Evolutionary conservation across 345 rosid genomes (phyloP).

Genomic region (sweet orange (Citrus sinensis)): DNA sequence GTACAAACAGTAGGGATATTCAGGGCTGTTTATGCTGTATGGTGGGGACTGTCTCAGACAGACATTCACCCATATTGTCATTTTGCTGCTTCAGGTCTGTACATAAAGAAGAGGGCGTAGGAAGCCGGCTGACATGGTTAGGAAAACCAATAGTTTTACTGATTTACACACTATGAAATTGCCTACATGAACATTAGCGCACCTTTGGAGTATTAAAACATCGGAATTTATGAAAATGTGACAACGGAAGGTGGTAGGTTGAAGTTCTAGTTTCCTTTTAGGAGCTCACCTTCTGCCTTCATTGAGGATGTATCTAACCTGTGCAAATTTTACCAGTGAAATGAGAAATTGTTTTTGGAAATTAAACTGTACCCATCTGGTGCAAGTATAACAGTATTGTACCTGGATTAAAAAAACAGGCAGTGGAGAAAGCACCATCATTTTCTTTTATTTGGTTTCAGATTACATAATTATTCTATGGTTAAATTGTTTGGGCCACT

Average conservation of each 20-base stretch:
- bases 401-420: neutral
- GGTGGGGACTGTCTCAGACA: slow-evolving; percentile 12
- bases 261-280: slow-evolving; percentile 28
- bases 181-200: slow-evolving; percentile 5
- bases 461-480: too few relatives aligned
- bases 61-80: slow-evolving; percentile 13
- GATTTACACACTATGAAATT: slow-evolving; percentile 4
- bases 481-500: too few relatives aligned
- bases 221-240: neutral
- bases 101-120: slow-evolving; percentile 33
- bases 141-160: slow-evolving; percentile 22
- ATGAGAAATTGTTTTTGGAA: slow-evolving; percentile 13
- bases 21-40: neutral
- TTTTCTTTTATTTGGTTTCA: neutral
- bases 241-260: slow-evolving; percentile 21
- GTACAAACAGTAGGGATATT: neutral
- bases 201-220: neutral
- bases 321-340: neutral
- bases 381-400: neutral
- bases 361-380: neutral
- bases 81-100: slow-evolving; percentile 27
- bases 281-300: slow-evolving; percentile 33
- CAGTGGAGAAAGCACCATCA: neutral
- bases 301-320: slow-evolving; percentile 20
- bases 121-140: slow-evolving; percentile 19